Evolutionary conservation across 2,329 filamentous ascomycete species (phyloP), one percentile per base, ranked within the genome.

Genomic region (Elsinoe fawcettii): DNA sequence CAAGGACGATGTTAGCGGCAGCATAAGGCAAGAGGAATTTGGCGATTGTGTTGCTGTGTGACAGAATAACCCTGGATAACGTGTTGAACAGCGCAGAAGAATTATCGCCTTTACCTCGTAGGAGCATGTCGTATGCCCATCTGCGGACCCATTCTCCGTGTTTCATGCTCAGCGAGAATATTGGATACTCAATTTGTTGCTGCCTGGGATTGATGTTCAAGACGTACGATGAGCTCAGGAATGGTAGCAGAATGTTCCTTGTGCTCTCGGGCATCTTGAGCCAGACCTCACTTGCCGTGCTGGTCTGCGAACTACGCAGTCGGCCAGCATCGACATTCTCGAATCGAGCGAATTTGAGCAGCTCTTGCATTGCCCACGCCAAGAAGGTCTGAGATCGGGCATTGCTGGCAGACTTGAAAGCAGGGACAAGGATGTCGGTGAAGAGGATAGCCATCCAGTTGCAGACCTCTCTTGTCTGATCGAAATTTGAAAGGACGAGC

Each of bases 291-390:
- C 86, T 87, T 23, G 85, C 80, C 2, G 80, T 77, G 51, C 80
- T 80, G 9, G 78, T 77, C 25, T 84, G 80, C 18, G 78, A 75
- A 49, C 77, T 74, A 36, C 80, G 75, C 37, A 77, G 75, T 44
- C 78, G 74, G 16, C 78, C 69, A 27, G 74, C 73, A 37, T 78
- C 73, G 18, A 77, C 81, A 9, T 80, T 75, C 59, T 78, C 84
- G 66, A 96, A 85, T 25, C 87, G 85, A 66, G 87, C 89, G 63
- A 86, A 83, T 44, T 85, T 84, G 2, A 97, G 79, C 39, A 97
- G 79, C 65, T 95, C 87, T 70, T 99, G 93, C 84, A 99, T 96
- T 1, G 87, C 88, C 71, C 88, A 99, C 1, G 92, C 92, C 16
- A 99, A 78, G 67, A 95, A 96, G 0, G 90, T 91, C 70, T 97